phyloP scores from a whole-genome alignment of 176 grass and related monocot genomes.

The Coix lacrymajobi region DNA sequence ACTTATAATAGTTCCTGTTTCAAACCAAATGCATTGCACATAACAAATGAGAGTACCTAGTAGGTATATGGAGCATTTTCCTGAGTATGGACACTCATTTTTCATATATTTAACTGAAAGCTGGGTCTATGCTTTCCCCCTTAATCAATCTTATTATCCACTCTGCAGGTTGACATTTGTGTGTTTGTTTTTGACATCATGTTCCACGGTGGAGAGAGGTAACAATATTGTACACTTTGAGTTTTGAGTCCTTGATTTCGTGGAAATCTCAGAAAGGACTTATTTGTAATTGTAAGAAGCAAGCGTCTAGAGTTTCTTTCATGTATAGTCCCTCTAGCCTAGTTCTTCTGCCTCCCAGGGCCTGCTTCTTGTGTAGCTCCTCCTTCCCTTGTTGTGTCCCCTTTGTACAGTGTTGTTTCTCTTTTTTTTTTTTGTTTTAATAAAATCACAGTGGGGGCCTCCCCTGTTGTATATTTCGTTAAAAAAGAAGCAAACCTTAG shows the following conservation, averaged over 20 bases:
- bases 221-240: slow-evolving; percentile 20
- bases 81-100: not conserved
- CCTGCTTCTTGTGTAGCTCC: too few species aligned
- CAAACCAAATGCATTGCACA: not conserved
- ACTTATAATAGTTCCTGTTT: not conserved
- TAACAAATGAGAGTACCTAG: not conserved
- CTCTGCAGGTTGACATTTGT: slow-evolving; percentile 85
- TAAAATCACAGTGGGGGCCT: too few species aligned
- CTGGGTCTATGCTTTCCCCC: not conserved
- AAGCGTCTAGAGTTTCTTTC: too few species aligned
- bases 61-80: not conserved
- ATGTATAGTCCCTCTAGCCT: too few species aligned
- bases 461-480: too few species aligned
- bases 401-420: too few species aligned
- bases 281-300: not conserved
- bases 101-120: not conserved
- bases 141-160: not conserved
- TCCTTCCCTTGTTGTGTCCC: too few species aligned
- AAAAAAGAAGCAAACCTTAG: not conserved
- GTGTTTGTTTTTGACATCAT: slow-evolving; percentile 96
- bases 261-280: not conserved
- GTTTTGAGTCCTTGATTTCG: not conserved
- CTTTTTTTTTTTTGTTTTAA: too few species aligned
- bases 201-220: slow-evolving; percentile 79
- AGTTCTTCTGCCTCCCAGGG: too few species aligned